phyloP scores from a whole-genome alignment of 345 rosid genomes.

The Camelina neglecta region DNA sequence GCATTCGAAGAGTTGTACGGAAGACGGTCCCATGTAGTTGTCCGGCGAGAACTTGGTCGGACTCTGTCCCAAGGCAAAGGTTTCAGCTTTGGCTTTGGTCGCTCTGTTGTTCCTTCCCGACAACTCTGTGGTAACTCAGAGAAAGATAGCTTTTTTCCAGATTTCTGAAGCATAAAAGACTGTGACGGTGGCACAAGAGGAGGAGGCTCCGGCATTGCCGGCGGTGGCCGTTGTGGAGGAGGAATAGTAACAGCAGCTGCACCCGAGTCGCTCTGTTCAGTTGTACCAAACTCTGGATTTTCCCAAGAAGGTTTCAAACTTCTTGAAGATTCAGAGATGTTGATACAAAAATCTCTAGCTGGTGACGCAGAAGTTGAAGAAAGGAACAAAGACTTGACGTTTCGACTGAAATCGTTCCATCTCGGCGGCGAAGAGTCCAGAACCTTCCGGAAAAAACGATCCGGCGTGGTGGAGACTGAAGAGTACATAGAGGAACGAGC shows the following conservation, averaged over 20 bases:
- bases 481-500: slow-evolving; percentile 49
- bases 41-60: slow-evolving; percentile 81
- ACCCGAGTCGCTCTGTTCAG: slow-evolving; percentile 31
- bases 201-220: slow-evolving; percentile 57
- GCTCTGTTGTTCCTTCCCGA: slow-evolving; percentile 55
- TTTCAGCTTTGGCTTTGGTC: slow-evolving; percentile 75
- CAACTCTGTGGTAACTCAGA: slow-evolving; percentile 50
- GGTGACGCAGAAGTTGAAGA: slow-evolving; percentile 51
- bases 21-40: slow-evolving; percentile 92
- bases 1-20: slow-evolving; percentile 67
- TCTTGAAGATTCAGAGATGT: slow-evolving; percentile 47
- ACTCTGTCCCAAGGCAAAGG: slow-evolving; percentile 98
- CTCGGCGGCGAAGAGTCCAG: slow-evolving; percentile 40
- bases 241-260: slow-evolving; percentile 34
- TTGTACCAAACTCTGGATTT: slow-evolving; percentile 37
- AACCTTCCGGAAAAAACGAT: slow-evolving; percentile 41
- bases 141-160: slow-evolving; percentile 43
- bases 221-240: slow-evolving; percentile 48
- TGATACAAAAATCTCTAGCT: slow-evolving; percentile 33
- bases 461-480: slow-evolving; percentile 50
- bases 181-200: slow-evolving; percentile 65
- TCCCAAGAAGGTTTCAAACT: slow-evolving; percentile 37
- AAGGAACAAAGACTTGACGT: slow-evolving; percentile 46
- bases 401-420: slow-evolving; percentile 43
- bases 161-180: slow-evolving; percentile 64